phyloP scores from a whole-genome alignment of 768 basidiomycete genomes.

The Leucosporidium yakuticum region DNA sequence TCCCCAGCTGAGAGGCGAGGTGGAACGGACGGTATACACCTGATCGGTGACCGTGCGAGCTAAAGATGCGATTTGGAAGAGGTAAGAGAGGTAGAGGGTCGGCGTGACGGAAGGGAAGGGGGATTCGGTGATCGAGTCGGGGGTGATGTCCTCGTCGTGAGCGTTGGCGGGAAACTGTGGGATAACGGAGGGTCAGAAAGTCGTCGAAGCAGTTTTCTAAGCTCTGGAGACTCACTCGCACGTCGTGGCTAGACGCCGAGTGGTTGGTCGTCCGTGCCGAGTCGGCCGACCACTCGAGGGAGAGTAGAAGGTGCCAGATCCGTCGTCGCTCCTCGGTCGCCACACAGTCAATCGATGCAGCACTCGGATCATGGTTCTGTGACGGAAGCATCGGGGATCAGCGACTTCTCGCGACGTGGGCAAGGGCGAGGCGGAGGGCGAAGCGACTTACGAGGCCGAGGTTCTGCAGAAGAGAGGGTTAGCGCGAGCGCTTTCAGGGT shows the following conservation, averaged over 20 bases:
- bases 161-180: conserved; percentile 14
- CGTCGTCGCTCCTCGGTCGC: conserved; percentile 27
- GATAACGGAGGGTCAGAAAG: background rate
- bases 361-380: conserved; percentile 27
- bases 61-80: conserved; percentile 5
- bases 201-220: no score
- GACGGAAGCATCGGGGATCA: background rate
- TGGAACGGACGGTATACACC: conserved; percentile 9
- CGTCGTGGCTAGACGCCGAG: conserved; percentile 21
- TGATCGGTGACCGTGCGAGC: conserved; percentile 7
- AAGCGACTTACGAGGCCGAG: conserved; percentile 14
- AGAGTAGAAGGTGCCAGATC: conserved; percentile 25
- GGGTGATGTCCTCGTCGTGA: conserved; percentile 24
- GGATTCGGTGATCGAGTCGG: background rate
- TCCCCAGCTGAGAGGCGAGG: background rate
- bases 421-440: no score
- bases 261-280: conserved; percentile 6
- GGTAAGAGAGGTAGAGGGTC: conserved; percentile 7
- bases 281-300: conserved; percentile 23
- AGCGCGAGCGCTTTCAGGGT: background rate
- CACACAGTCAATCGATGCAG: background rate
- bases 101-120: conserved; percentile 23
- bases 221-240: background rate
- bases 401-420: no score
- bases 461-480: background rate